Evolutionary conservation across 805 yeast genomes (phyloP).

Genomic region (Blastobotrys mokoenaii): DNA sequence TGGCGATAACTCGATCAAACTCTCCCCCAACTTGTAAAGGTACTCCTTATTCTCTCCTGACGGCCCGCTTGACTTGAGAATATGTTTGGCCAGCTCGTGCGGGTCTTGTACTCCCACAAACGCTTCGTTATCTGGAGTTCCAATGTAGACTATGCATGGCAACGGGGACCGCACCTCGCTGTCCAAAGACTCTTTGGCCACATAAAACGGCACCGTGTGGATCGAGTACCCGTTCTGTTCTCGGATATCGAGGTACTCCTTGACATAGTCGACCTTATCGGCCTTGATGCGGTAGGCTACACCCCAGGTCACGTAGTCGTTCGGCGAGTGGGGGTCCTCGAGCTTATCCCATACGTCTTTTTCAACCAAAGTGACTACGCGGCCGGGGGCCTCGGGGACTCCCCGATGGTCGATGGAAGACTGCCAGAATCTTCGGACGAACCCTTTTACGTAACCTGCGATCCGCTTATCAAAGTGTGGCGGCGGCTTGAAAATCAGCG

Average conservation of each 20-base stretch:
- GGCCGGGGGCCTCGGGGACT: conserved; percentile 75
- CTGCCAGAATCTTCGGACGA: conserved; percentile 83
- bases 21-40: conserved; percentile 42
- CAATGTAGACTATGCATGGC: conserved; percentile 66
- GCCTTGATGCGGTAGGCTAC: conserved; percentile 77
- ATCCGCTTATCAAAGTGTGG: conserved; percentile 53
- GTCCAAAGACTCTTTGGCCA: conserved; percentile 22
- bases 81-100: conserved; percentile 49
- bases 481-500: conserved; percentile 84
- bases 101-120: conserved; percentile 77
- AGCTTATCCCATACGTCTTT: conserved; percentile 43
- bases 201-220: conserved; percentile 56
- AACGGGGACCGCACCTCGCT: conserved; percentile 24
- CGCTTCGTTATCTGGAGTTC: conserved; percentile 70
- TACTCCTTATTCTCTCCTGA: conserved; percentile 78
- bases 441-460: conserved; percentile 72
- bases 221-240: conserved; percentile 85
- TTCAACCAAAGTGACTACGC: conserved; percentile 77
- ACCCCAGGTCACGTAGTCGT: conserved; percentile 44
- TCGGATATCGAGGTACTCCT: conserved; percentile 64
- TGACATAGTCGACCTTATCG: conserved; percentile 50
- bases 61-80: conserved; percentile 56
- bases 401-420: conserved; percentile 86
- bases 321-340: conserved; percentile 30
- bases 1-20: conserved; percentile 37